These are phyloP conservation scores for Leucosporidium yakuticum DNA, from an alignment of 768 basidiomycete genomes.

Conservation along the genomic window DNA sequence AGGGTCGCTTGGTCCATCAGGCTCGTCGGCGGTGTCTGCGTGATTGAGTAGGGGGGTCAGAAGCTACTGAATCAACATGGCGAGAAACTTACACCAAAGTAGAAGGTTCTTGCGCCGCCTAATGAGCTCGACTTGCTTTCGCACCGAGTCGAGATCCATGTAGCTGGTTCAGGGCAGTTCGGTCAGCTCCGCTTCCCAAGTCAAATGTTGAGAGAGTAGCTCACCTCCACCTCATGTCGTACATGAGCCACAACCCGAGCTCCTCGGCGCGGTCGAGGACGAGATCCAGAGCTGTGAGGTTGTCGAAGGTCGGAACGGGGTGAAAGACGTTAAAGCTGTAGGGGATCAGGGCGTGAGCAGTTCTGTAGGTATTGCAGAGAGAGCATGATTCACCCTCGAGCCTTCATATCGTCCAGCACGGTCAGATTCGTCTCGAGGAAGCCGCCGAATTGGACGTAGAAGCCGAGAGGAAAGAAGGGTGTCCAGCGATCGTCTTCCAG, in stretches of 20 bases:
- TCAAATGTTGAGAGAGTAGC: slow-evolving; percentile 51
- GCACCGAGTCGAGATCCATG: not conserved
- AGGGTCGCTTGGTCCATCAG: slow-evolving; percentile 51
- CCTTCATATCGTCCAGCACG: slow-evolving; percentile 54
- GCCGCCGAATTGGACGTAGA: slow-evolving; percentile 56
- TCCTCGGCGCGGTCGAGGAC: slow-evolving; percentile 68
- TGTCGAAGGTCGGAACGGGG: slow-evolving; percentile 61
- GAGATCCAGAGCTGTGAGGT: slow-evolving; percentile 54
- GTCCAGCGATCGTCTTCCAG: slow-evolving; percentile 33
- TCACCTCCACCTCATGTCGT: slow-evolving; percentile 69
- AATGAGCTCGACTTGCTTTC: slow-evolving; percentile 61
- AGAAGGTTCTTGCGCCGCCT: slow-evolving; percentile 64
- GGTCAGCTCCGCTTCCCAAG: not conserved
- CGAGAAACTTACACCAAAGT: slow-evolving; percentile 46
- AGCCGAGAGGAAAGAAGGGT: slow-evolving; percentile 62
- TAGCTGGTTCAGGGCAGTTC: not conserved
- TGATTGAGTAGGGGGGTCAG: not conserved
- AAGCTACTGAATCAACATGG: slow-evolving; percentile 47
- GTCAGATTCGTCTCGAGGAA: slow-evolving; percentile 47
- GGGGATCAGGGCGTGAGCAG: slow-evolving; percentile 12
- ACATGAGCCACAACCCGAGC: slow-evolving; percentile 67
- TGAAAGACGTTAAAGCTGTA: slow-evolving; percentile 56
- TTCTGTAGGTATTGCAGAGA: slow-evolving; percentile 1
- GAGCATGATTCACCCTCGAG: slow-evolving; percentile 50
- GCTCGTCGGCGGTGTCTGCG: slow-evolving; percentile 61